Evolutionary conservation across 345 rosid species (phyloP).

Genomic region (Salix caprea): DNA sequence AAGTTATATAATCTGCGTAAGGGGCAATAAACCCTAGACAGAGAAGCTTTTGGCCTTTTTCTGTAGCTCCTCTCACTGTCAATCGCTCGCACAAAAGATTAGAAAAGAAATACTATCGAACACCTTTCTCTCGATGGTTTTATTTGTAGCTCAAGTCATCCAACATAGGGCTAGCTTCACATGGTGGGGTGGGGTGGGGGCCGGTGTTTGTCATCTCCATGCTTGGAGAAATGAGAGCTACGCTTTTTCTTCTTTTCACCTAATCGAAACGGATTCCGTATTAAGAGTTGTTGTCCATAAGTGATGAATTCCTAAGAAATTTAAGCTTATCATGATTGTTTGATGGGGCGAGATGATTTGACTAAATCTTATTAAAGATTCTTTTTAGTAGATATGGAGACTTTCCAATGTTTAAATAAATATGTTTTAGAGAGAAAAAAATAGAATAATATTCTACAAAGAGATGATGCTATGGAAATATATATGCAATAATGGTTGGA

Average conservation of each 20-base stretch:
- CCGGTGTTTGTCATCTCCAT: slow-evolving; percentile 4
- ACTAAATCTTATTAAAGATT: too few species aligned
- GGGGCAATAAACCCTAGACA: too few species aligned
- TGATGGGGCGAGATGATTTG: too few species aligned
- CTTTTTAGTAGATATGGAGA: too few species aligned
- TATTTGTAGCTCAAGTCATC: slow-evolving; percentile 30
- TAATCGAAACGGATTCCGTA: slow-evolving; percentile 7
- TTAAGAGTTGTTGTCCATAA: slow-evolving; percentile 29
- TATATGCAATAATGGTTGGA: too few species aligned
- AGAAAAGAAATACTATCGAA: neutral
- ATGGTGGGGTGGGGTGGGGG: slow-evolving; percentile 35
- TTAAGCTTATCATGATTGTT: too few species aligned
- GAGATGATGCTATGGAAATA: too few species aligned
- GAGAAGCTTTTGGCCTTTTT: slow-evolving; percentile 25
- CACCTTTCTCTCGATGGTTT: slow-evolving; percentile 12
- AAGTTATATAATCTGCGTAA: too few species aligned
- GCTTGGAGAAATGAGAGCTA: slow-evolving; percentile 11
- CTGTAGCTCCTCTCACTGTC: slow-evolving; percentile 10
- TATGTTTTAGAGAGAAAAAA: too few species aligned
- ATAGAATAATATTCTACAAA: too few species aligned
- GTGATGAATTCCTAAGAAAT: too few species aligned
- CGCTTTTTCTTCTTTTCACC: slow-evolving; percentile 17
- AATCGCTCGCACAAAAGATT: neutral
- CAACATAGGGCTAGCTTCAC: slow-evolving; percentile 31
- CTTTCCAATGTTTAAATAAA: too few species aligned